Base-by-base conservation (phyloP, 352 stramenopile genomes). In the Globisporangium emineosum region DNA sequence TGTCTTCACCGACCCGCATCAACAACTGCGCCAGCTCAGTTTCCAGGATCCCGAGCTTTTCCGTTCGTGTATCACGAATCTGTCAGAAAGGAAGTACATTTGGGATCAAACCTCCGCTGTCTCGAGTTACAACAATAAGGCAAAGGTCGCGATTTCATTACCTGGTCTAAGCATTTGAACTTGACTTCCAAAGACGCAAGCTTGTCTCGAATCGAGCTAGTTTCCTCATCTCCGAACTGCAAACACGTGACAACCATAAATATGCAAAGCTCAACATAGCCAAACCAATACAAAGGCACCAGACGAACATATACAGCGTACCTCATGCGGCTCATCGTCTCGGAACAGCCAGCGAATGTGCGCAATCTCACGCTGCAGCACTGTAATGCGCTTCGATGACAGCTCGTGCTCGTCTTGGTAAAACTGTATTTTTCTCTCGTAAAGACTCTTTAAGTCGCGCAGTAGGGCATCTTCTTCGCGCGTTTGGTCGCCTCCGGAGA, bases 131-230 rank as follows among this genome's bases (percentile, higher is more conserved):
- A 21, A 5, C 40, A 23, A 54, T 19, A 42, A 37, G 7, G 17
- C 12, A 33, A 35, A 27, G 32, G 21, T 8, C 3, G 5, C 1
- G 17, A 33, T 12, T 37, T 5, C 19, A 21, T 21, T 30, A 84
- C 76, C 61, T 71, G 73, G 21, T 81, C 64, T 4, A 85, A 49
- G 35, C 75, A 76, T 19, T 77, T 70, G 35, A 71, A 73, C 40
- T 81, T 76, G 45, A 78, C 67, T 55, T 80, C 70, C 32, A 85
- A 52, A 15, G 70, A 62, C 13, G 66, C 65, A 19, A 82, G 65
- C 54, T 59, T 51, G 32, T 85, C 72, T 1, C 74, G 70, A 10
- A 81, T 64, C n/a, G 67, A 43, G 13, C 59, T 57, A 9, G 51
- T 29, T 3, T 50, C 40, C 42, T 64, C 4, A 10, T 23, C 40